Evolutionary conservation across 345 rosid species (phyloP).

Genomic region (Eucalyptus erythrocorys): DNA sequence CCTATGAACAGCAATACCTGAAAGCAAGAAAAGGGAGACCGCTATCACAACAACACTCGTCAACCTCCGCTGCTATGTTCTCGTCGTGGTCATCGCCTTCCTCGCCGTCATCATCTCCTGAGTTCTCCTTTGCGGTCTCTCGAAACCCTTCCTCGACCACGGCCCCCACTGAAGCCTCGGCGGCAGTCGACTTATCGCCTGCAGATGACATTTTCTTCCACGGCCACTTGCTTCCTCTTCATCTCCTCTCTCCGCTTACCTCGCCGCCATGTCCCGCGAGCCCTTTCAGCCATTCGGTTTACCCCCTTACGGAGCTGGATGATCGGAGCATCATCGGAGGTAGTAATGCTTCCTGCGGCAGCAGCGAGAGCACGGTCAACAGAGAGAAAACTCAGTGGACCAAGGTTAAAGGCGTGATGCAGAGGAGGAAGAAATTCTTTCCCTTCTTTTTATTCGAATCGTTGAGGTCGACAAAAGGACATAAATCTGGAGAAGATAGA

Average conservation of each 20-base stretch:
- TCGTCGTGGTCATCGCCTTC: slow-evolving; percentile 35
- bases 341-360: background rate
- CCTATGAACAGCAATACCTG: background rate
- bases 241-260: slow-evolving; percentile 81
- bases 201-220: slow-evolving; percentile 98
- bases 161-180: background rate
- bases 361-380: background rate
- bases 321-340: background rate
- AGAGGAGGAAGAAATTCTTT: background rate
- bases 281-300: slow-evolving; percentile 28
- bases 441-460: background rate
- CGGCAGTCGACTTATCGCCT: slow-evolving; percentile 75
- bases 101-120: slow-evolving; percentile 57
- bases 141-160: slow-evolving; percentile 34
- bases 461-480: background rate
- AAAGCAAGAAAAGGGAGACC: background rate
- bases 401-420: background rate
- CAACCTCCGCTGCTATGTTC: background rate
- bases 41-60: background rate
- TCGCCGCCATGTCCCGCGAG: slow-evolving; percentile 70
- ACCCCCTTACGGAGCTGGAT: slow-evolving; percentile 28
- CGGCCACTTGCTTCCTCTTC: background rate
- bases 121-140: slow-evolving; percentile 76
- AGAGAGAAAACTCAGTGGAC: background rate
- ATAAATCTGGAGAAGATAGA: background rate